phyloP scores from a whole-genome alignment of 495 filamentous ascomycete genomes.

The Neurospora tetrasperma region DNA sequence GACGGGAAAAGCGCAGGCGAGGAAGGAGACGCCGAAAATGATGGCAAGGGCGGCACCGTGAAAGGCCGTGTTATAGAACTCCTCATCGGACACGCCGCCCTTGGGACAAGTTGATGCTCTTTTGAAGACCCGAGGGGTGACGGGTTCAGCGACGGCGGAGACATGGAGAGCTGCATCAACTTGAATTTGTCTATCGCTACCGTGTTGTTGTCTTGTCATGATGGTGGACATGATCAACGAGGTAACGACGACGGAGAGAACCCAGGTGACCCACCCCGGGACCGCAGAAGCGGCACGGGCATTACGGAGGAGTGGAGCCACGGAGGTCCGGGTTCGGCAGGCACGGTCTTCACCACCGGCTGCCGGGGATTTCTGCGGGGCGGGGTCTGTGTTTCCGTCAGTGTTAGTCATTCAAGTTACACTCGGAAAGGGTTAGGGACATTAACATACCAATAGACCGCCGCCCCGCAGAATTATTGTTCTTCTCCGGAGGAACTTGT shows the following conservation, averaged over 20 bases:
- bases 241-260: slow-evolving; percentile 17
- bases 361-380: slow-evolving; percentile 5
- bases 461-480: background rate
- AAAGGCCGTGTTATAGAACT: slow-evolving; percentile 50
- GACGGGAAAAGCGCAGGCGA: slow-evolving; percentile 50
- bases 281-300: slow-evolving; percentile 7
- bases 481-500: background rate
- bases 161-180: background rate
- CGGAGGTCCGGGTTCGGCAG: background rate
- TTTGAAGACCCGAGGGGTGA: background rate
- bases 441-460: background rate
- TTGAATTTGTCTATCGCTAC: background rate
- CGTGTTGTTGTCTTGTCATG: background rate
- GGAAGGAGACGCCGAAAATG: slow-evolving; percentile 56
- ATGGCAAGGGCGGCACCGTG: slow-evolving; percentile 69
- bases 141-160: background rate
- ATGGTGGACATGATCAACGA: slow-evolving; percentile 9
- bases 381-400: background rate
- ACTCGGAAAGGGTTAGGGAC: background rate
- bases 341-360: slow-evolving; percentile 26
- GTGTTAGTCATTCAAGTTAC: background rate
- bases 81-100: slow-evolving; percentile 21
- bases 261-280: slow-evolving; percentile 21
- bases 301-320: slow-evolving; percentile 5
- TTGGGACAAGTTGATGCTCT: slow-evolving; percentile 1